These are phyloP conservation scores for Pleurotus eryngii DNA, from an alignment of 768 basidiomycete genomes.

Conservation along the genomic window DNA sequence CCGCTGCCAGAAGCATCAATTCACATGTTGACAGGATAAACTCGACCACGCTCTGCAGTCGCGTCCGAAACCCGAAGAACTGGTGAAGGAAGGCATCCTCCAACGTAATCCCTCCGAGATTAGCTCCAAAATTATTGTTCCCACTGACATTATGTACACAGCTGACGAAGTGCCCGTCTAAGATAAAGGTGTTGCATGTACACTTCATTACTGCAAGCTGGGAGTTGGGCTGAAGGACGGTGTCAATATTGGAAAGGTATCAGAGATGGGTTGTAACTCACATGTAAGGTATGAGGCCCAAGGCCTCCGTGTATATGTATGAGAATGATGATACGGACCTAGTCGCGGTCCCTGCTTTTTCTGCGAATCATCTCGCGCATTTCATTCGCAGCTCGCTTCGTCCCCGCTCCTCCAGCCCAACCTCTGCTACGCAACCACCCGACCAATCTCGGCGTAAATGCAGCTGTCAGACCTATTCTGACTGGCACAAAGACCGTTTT, in stretches of 20 bases:
- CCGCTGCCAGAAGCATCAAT: not conserved
- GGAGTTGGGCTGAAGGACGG: not conserved
- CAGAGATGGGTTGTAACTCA: not conserved
- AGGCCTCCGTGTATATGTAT: not conserved
- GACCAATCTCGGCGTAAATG: constrained; percentile 82
- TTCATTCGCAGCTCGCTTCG: constrained; percentile 57
- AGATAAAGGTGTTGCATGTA: not conserved
- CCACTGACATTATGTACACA: constrained; percentile 8
- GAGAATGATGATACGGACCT: not conserved
- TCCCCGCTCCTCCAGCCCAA: constrained; percentile 77
- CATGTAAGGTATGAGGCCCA: not conserved
- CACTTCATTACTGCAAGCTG: too few relatives aligned
- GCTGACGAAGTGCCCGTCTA: constrained; percentile 22
- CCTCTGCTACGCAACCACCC: constrained; percentile 77
- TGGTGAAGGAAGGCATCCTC: constrained; percentile 65
- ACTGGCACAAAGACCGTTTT: constrained; percentile 91
- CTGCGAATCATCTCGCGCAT: constrained; percentile 43
- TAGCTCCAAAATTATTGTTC: not conserved
- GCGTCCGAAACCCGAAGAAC: constrained; percentile 57
- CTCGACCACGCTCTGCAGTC: constrained; percentile 57
- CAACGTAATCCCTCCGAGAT: constrained; percentile 19
- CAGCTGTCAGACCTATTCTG: constrained; percentile 84
- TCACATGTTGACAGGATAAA: constrained; percentile 42
- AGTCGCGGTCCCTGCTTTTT: constrained; percentile 20
- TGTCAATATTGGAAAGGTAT: not conserved